Percentiles rank a stretch among this genome's conserved stretches.
phyloP scores from a whole-genome alignment of 108 stramenopile genomes.

The Thalassiosira profunda region DNA sequence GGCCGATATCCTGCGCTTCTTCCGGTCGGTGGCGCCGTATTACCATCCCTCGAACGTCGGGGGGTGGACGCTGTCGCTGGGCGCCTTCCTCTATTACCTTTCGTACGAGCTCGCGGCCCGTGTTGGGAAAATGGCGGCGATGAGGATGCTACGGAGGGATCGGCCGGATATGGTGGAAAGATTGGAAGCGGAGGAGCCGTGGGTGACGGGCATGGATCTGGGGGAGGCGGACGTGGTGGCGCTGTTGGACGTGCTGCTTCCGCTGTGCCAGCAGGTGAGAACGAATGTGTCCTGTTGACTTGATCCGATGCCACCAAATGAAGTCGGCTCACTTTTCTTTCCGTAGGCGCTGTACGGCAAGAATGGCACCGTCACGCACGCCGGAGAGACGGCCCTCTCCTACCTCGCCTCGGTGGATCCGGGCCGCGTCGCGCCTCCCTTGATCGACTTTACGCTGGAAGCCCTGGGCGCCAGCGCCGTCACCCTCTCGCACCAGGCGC shows the following conservation, averaged over 20 bases:
- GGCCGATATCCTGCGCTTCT: conserved; percentile 74
- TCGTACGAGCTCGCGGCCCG: conserved; percentile 78
- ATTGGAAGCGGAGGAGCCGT: conserved; percentile 66
- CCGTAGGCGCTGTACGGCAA: conserved; percentile 81
- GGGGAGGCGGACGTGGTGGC: conserved; percentile 78
- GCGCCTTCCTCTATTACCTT: conserved; percentile 89
- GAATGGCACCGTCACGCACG: conserved; percentile 82
- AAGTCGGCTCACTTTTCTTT: background rate
- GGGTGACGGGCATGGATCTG: conserved; percentile 40
- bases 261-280: conserved; percentile 71
- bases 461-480: conserved; percentile 86
- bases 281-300: background rate
- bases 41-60: conserved; percentile 93
- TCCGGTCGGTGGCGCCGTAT: conserved; percentile 85
- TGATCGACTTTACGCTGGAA: conserved; percentile 85
- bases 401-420: conserved; percentile 87
- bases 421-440: conserved; percentile 63
- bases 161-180: conserved; percentile 48
- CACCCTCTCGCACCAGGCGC: conserved; percentile 89
- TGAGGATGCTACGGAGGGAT: conserved; percentile 45
- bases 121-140: conserved; percentile 70
- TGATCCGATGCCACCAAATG: no score
- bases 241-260: conserved; percentile 74
- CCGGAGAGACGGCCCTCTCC: conserved; percentile 85
- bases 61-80: conserved; percentile 88